A percentile compares a stretch with the other conserved stretches of the same genome.
These are phyloP conservation scores for Dendrocalamus sinicus DNA, from an alignment of 176 grass and related monocot genomes.

Conservation along the genomic window DNA sequence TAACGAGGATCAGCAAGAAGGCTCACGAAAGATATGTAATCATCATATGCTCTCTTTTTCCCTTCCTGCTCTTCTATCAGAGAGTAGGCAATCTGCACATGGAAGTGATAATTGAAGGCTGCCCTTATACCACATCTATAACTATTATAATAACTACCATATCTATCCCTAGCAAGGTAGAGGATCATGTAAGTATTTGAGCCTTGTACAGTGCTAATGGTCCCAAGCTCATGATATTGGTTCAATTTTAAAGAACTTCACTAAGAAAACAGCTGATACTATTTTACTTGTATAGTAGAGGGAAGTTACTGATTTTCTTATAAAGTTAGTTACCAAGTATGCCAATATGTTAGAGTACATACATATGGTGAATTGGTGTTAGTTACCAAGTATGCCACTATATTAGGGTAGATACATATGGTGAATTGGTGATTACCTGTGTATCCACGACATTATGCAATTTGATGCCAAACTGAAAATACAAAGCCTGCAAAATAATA, in stretches of 20 bases:
- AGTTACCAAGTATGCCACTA: not conserved
- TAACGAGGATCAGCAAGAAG: conserved; percentile 95
- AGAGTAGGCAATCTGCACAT: conserved; percentile 86
- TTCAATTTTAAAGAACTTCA: conserved; percentile 11
- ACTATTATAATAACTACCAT: not conserved
- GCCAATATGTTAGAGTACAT: not conserved
- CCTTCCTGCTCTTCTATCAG: conserved; percentile 91
- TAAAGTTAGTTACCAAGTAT: conserved; percentile 16
- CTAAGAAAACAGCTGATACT: not conserved
- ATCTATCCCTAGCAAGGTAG: not conserved
- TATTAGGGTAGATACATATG: conserved; percentile 3
- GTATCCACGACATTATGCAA: conserved; percentile 95
- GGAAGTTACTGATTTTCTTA: conserved; percentile 14
- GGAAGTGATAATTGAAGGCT: conserved; percentile 18
- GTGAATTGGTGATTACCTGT: conserved; percentile 67
- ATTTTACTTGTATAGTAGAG: not conserved
- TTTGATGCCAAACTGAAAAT: conserved; percentile 98
- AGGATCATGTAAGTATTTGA: conserved; percentile 13
- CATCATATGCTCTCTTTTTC: conserved; percentile 66
- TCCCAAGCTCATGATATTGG: conserved; percentile 34
- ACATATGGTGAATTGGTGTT: conserved; percentile 25
- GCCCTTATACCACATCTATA: conserved; percentile 3
- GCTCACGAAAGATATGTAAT: conserved; percentile 87
- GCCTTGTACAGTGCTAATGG: not conserved
- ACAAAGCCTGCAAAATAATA: conserved; percentile 77